A percentile compares a stretch with the other conserved stretches of the same genome.
Conservation (phyloP, 208 protist species). For the Crithidia expoeki region DNA sequence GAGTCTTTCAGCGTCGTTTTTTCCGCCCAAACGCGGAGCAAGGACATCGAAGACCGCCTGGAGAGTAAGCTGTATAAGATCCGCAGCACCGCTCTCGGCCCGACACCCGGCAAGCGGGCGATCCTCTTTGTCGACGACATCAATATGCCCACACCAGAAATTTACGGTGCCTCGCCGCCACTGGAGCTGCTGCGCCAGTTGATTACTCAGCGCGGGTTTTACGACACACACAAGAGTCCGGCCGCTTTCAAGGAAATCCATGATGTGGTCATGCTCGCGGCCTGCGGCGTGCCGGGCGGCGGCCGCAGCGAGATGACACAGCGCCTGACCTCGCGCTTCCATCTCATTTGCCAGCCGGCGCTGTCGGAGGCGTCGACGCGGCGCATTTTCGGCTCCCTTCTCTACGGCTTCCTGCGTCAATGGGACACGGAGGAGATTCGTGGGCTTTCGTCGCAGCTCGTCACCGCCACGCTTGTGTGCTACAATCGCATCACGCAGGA, state of each 20-base stretch:
- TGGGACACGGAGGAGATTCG: constrained; percentile 62
- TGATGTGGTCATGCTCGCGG: constrained; percentile 88
- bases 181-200: constrained; percentile 95
- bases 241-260: constrained; percentile 93
- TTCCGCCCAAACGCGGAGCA: constrained; percentile 92
- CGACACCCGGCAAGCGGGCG: constrained; percentile 87
- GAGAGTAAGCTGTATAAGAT: constrained; percentile 95
- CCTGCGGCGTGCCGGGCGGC: constrained; percentile 95
- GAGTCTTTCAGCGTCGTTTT: constrained; percentile 92
- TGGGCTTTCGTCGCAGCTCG: constrained; percentile 71
- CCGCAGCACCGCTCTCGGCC: constrained; percentile 85
- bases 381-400: constrained; percentile 96
- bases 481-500: constrained; percentile 94
- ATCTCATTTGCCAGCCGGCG: constrained; percentile 93
- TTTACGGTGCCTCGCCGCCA: constrained; percentile 95
- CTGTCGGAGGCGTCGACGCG: constrained; percentile 86
- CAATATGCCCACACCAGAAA: constrained; percentile 96
- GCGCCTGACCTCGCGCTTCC: constrained; percentile 93
- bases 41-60: constrained; percentile 93
- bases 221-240: constrained; percentile 93
- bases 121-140: constrained; percentile 96
- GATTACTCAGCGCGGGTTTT: constrained; percentile 93
- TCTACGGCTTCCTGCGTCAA: constrained; percentile 87
- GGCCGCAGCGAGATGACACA: constrained; percentile 94
- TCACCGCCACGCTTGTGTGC: constrained; percentile 93